Conservation (phyloP, 176 grass and related monocot species). For the Calamus simplicifolius region DNA sequence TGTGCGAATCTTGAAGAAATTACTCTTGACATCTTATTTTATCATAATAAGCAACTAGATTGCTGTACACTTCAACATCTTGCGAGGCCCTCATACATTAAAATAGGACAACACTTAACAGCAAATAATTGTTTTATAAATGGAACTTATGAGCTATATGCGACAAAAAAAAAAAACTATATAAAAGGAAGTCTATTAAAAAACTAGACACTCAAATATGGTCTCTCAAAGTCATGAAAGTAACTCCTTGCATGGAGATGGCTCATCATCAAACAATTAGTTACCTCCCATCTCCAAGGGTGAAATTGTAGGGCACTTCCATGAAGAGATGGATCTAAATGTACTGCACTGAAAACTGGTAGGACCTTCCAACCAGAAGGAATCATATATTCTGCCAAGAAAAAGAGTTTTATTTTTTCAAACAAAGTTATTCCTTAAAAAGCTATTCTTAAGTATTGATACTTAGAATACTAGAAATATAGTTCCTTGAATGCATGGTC, state of each 20-base stretch:
- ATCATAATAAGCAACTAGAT: neutral
- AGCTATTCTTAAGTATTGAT: conserved; percentile 38
- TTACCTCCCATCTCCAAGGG: conserved; percentile 83
- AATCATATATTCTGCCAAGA: conserved; percentile 78
- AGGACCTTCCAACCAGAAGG: conserved; percentile 97
- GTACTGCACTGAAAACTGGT: conserved; percentile 76
- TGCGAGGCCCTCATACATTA: too few relatives aligned
- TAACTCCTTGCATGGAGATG: conserved; percentile 5
- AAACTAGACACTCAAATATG: too few relatives aligned
- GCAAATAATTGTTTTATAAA: too few relatives aligned
- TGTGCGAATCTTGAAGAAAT: too few relatives aligned
- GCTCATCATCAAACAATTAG: neutral
- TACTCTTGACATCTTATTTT: too few relatives aligned
- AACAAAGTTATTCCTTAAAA: conserved; percentile 33
- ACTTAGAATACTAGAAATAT: conserved; percentile 30
- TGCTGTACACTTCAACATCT: too few relatives aligned
- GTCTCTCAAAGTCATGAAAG: too few relatives aligned
- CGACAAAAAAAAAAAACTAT: too few relatives aligned
- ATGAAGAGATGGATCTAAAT: conserved; percentile 71
- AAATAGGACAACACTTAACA: too few relatives aligned
- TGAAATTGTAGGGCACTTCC: conserved; percentile 54
- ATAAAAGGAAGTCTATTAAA: too few relatives aligned
- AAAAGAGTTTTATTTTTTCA: neutral
- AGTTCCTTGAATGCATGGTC: conserved; percentile 38
- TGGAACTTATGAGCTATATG: too few relatives aligned